Conservation (phyloP, 2,329 filamentous ascomycete genomes). For the Cryphonectria radicalis region DNA sequence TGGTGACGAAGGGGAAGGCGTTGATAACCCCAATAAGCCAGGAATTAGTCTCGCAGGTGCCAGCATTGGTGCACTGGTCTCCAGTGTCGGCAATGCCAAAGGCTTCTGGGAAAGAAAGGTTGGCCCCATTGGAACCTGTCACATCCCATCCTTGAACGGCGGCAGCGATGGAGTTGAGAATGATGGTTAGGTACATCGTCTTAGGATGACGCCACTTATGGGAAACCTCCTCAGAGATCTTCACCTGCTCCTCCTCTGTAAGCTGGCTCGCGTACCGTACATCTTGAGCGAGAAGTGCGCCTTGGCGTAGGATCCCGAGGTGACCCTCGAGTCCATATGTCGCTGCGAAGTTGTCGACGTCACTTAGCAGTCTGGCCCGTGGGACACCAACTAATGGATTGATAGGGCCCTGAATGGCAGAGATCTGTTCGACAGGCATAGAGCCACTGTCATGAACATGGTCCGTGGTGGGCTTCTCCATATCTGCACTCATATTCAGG, state of each 20-base stretch:
- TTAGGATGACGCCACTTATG: constrained; percentile 70
- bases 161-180: constrained; percentile 56
- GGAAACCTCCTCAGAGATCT: constrained; percentile 52
- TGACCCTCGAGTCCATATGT: not conserved
- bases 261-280: not conserved
- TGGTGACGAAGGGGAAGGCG: constrained; percentile 34
- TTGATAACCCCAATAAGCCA: constrained; percentile 69
- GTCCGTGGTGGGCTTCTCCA: not conserved
- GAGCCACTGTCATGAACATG: not conserved
- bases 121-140: constrained; percentile 61
- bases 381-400: not conserved
- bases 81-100: constrained; percentile 50
- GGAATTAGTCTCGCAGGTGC: constrained; percentile 32
- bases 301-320: not conserved
- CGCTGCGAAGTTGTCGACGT: not conserved
- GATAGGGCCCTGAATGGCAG: not conserved
- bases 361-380: not conserved
- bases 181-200: constrained; percentile 63
- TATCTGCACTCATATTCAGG: not conserved
- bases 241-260: not conserved
- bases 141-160: constrained; percentile 54
- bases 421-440: not conserved
- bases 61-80: not conserved
- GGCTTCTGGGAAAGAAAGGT: constrained; percentile 60
- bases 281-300: not conserved